These are phyloP conservation scores for Ophiocordyceps polyrhachis-furcata DNA, from an alignment of 2,329 filamentous ascomycete genomes.

Conservation along the genomic window DNA sequence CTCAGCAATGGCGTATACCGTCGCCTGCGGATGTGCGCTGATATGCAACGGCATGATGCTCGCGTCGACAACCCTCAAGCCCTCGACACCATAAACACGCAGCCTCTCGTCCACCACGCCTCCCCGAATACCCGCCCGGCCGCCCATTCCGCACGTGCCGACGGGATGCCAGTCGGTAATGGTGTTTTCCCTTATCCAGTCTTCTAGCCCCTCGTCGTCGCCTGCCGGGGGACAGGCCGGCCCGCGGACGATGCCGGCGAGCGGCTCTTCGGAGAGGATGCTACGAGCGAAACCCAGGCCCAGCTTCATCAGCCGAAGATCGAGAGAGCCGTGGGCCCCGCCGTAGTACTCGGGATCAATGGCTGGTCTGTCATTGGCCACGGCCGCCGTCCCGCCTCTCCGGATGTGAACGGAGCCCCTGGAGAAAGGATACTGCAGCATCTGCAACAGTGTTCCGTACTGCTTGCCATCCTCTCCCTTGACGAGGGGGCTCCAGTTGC, in stretches of 20 bases:
- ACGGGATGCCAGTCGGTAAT: constrained; percentile 21
- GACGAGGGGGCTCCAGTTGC: constrained; percentile 25
- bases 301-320: constrained; percentile 23
- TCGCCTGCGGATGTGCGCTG: constrained; percentile 10
- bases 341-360: constrained; percentile 25
- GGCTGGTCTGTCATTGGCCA: constrained; percentile 10
- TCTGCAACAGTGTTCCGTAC: constrained; percentile 28
- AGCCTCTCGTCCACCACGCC: constrained; percentile 12
- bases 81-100: constrained; percentile 8
- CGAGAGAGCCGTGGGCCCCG: constrained; percentile 19
- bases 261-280: constrained; percentile 17
- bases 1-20: constrained; percentile 14
- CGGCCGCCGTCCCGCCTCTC: constrained; percentile 4
- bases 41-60: constrained; percentile 12
- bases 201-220: constrained; percentile 5
- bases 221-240: constrained; percentile 8
- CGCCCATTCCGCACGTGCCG: constrained; percentile 16
- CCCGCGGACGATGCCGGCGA: constrained; percentile 17
- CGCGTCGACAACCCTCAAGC: constrained; percentile 8
- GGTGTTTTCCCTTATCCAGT: constrained; percentile 12
- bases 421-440: constrained; percentile 32
- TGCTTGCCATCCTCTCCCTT: constrained; percentile 16
- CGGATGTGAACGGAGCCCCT: constrained; percentile 27
- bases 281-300: constrained; percentile 20
- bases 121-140: constrained; percentile 9